Base-by-base conservation (phyloP, 2,329 filamentous ascomycete species). In the Alternaria solani region DNA sequence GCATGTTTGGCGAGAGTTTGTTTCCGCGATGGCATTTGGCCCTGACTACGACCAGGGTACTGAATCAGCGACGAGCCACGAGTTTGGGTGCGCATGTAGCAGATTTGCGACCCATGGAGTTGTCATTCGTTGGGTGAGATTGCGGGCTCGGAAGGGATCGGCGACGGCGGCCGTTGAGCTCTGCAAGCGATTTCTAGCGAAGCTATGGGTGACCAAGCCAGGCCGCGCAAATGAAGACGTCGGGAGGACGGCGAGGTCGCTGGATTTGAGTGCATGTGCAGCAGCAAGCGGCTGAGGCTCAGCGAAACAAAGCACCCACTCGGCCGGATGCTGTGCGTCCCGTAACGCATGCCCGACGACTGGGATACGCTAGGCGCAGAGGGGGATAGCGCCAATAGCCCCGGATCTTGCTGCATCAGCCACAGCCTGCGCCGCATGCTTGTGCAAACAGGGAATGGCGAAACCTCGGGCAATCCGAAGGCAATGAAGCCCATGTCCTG, bases 211-310 rank as follows among this genome's bases (percentile, higher is more conserved):
- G 47, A 38, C 20, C 54, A 42, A 34, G 30, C 44, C 49, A 43
- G 48, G 47, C n/a, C 14, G 56, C 43, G 60, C 55, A 54, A 64
- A 55, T 61, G 42, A 59, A 28, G 59, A 44, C 60, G 58, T 23
- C 41, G 61, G 57, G 61, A 63, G 65, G 59, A 70, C 68, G 70
- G 68, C 66, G 67, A 70, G 57, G 65, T 68, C 59, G 64, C 68
- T 67, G 60, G 39, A 66, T 67, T 65, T 56, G 63, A 69, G 60
- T 59, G 47, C 46, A 41, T 53, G 53, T 61, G 63, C 56, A 63
- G 62, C 41, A 47, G 34, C 42, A 52, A 26, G 59, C 57, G 57
- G 61, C 58, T 63, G 63, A 62, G 59, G 60, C 57, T 61, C 59
- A 65, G 59, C 62, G 51, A 65, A 43, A 65, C 62, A 64, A 54